These are phyloP conservation scores for Tylopilus felleus DNA, from an alignment of 768 basidiomycete genomes.

Conservation along the genomic window DNA sequence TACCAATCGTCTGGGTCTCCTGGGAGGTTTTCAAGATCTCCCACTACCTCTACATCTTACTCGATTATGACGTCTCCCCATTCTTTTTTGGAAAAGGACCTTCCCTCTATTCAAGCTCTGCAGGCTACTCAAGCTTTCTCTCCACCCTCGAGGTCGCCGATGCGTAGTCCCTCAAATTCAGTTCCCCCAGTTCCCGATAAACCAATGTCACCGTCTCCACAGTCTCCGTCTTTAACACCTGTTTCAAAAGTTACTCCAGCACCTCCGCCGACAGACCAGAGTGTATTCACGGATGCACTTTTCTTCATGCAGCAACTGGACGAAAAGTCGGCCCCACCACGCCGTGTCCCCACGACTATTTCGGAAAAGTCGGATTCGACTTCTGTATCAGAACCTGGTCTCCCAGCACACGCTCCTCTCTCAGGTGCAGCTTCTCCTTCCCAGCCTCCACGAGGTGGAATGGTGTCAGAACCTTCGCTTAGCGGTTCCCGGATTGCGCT, in stretches of 20 bases:
- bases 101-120: constrained; percentile 33
- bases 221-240: constrained; percentile 24
- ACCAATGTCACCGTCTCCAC: constrained; percentile 13
- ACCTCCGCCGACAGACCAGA: constrained; percentile 24
- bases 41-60: constrained; percentile 24
- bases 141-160: constrained; percentile 9
- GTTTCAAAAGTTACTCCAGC: constrained; percentile 25
- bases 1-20: constrained; percentile 20
- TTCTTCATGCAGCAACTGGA: constrained; percentile 67
- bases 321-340: constrained; percentile 27
- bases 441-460: constrained; percentile 19
- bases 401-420: constrained; percentile 12
- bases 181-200: constrained; percentile 31
- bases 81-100: constrained; percentile 31
- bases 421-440: constrained; percentile 25
- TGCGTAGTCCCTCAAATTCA: constrained; percentile 8
- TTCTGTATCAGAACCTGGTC: constrained; percentile 31
- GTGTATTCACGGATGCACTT: constrained; percentile 53
- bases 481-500: constrained; percentile 33
- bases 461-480: constrained; percentile 35
- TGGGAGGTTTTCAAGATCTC: constrained; percentile 20
- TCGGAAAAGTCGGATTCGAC: constrained; percentile 40
- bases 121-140: constrained; percentile 17
- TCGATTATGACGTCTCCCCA: constrained; percentile 38
- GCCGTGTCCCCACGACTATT: constrained; percentile 45